Percentiles rank a stretch among this genome's conserved stretches.
phyloP scores from a whole-genome alignment of 257 asterid genomes.

The Fraxinus pennsylvanica region DNA sequence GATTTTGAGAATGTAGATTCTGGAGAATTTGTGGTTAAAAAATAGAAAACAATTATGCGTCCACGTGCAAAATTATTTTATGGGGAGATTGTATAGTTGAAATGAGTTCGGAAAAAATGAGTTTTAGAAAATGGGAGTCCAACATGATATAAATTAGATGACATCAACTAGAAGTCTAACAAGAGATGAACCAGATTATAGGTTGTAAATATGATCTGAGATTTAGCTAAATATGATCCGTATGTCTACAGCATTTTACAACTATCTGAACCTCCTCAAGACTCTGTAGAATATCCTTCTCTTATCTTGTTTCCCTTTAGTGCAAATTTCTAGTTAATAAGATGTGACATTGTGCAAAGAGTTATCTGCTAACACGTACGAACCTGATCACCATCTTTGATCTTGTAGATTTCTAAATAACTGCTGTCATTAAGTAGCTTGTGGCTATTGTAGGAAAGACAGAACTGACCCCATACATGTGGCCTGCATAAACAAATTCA shows the following conservation, averaged over 20 bases:
- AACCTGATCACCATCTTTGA: slow-evolving; percentile 87
- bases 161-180: neutral
- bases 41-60: too few species aligned
- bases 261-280: neutral
- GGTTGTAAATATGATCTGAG: neutral
- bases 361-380: slow-evolving; percentile 16
- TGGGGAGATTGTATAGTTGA: too few species aligned
- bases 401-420: slow-evolving; percentile 51
- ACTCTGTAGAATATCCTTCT: neutral
- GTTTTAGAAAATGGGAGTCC: too few species aligned
- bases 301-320: neutral
- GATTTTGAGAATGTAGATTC: too few species aligned
- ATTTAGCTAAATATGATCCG: neutral
- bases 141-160: neutral
- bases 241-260: neutral
- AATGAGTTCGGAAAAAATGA: too few species aligned
- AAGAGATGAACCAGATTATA: neutral
- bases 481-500: slow-evolving; percentile 46
- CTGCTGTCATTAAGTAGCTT: slow-evolving; percentile 56
- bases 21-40: too few species aligned
- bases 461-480: slow-evolving; percentile 86
- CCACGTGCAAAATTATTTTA: too few species aligned
- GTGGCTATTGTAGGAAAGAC: slow-evolving; percentile 65
- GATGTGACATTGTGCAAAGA: neutral
- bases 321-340: neutral